A percentile compares a stretch with the other conserved stretches of the same genome.
phyloP scores from a whole-genome alignment of 495 filamentous ascomycete species.

The Massariosphaeria phaeospora region DNA sequence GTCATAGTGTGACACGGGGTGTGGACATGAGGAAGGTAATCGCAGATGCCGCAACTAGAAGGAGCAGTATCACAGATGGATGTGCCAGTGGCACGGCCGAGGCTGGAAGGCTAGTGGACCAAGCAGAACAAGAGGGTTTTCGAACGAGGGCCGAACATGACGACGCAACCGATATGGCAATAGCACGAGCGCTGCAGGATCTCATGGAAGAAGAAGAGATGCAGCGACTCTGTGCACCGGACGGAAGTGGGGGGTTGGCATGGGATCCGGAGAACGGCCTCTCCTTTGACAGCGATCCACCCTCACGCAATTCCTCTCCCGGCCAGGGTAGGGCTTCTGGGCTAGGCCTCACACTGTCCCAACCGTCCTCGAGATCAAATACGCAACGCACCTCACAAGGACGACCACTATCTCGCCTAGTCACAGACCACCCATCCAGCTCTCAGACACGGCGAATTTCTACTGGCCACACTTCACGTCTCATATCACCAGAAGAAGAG shows the following conservation, averaged over 20 bases:
- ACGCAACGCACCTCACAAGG: constrained; percentile 16
- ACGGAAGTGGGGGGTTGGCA: constrained; percentile 34
- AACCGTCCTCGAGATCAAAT: constrained; percentile 2
- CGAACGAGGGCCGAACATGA: constrained; percentile 82
- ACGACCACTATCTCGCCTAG: constrained; percentile 32
- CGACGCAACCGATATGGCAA: constrained; percentile 84
- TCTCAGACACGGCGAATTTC: constrained; percentile 21
- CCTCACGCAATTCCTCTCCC: constrained; percentile 12
- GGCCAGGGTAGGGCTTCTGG: too few relatives aligned
- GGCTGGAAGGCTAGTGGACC: constrained; percentile 56
- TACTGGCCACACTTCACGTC: constrained; percentile 29
- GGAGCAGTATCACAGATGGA: constrained; percentile 59
- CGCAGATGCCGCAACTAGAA: constrained; percentile 63
- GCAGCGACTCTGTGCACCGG: constrained; percentile 45
- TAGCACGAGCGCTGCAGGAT: constrained; percentile 80
- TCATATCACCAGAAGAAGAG: constrained; percentile 33
- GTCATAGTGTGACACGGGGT: constrained; percentile 55
- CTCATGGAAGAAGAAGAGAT: constrained; percentile 81
- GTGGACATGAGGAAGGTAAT: constrained; percentile 72
- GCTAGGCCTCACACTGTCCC: not conserved
- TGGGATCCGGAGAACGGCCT: constrained; percentile 49
- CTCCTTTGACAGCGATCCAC: constrained; percentile 52
- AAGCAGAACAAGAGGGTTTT: constrained; percentile 69
- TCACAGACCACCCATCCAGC: constrained; percentile 29
- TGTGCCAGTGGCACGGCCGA: constrained; percentile 71